phyloP scores from a whole-genome alignment of 2,329 filamentous ascomycete species.

The Verruconis gallopava region DNA sequence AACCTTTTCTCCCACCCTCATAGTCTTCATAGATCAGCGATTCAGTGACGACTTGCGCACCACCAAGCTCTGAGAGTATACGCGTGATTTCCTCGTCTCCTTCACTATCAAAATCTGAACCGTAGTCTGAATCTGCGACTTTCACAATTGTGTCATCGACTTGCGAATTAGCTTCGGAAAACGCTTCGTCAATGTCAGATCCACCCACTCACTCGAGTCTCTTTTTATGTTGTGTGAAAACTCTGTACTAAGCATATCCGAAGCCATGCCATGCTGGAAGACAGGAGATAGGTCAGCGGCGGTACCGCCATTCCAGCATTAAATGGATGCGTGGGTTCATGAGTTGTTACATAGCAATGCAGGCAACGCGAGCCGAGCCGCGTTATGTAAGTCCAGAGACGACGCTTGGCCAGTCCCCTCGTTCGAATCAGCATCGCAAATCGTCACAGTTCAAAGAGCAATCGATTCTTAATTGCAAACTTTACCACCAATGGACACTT shows the following conservation, averaged over 20 bases:
- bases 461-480: too few species aligned
- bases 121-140: constrained; percentile 1
- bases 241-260: neutral
- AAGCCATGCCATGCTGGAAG: constrained; percentile 2
- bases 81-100: neutral
- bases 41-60: neutral
- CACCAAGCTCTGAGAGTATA: neutral
- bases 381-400: too few species aligned
- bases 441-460: too few species aligned
- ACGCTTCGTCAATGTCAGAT: neutral
- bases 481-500: constrained; percentile 8
- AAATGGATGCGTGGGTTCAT: too few species aligned
- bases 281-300: too few species aligned
- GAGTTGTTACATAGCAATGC: too few species aligned
- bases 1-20: neutral
- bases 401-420: too few species aligned
- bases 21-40: neutral
- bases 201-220: neutral
- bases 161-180: neutral
- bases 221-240: neutral
- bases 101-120: constrained; percentile 4
- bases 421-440: too few species aligned
- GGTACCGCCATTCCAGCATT: too few species aligned
- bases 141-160: neutral
- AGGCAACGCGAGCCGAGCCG: too few species aligned